Base-by-base conservation (phyloP, 192 early-diverging fungal genomes). In the Coemansia sp. region DNA sequence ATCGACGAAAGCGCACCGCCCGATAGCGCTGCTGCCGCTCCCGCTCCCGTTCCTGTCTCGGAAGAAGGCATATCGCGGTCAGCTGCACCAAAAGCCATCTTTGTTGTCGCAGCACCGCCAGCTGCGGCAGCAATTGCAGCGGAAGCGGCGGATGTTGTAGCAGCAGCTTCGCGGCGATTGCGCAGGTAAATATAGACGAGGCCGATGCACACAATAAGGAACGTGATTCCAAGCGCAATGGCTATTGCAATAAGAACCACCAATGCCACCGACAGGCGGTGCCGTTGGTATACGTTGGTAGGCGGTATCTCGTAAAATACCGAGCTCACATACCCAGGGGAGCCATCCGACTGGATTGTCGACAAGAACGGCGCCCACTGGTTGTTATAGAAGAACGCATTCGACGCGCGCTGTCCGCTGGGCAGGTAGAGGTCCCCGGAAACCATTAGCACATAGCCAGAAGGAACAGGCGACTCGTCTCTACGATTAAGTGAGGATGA, bases 161-260 rank as follows among this genome's bases (percentile, higher is more conserved):
- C 80, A 6, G 77, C 74, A 4, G 77, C 78, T 33, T 79, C 77
- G 38, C 80, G 84, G 23, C 78, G 77, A 62, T 85, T 85, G 67
- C 84, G 84, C 68, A 78, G 57, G 72, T 85, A 85, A 18, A 85
- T 73, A 62, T 87, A 87, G 10, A 83, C 48, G 56, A 91, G 80
- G 2, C 87, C 89, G 38, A 85, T 48, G 15, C 85, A 64, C 18
- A 91, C 88, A 46, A 90, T 85, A 4, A 89, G 67, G 69, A 89
- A 84, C 18, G 89, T 87, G 0, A 92, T 71, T 3, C 79, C 87
- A 21, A 91, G 76, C 20, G 91, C 87, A 44, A 90, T 89, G 8
- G 85, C 89, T 26, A 89, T 77, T 38, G 91, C 87, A 52, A 91
- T 88, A 14, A 91, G 69, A 33, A 92, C 89, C 4, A 92, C 88